Base-by-base conservation (phyloP, 2,329 filamentous ascomycete genomes). In the Ophiostoma piceae region DNA sequence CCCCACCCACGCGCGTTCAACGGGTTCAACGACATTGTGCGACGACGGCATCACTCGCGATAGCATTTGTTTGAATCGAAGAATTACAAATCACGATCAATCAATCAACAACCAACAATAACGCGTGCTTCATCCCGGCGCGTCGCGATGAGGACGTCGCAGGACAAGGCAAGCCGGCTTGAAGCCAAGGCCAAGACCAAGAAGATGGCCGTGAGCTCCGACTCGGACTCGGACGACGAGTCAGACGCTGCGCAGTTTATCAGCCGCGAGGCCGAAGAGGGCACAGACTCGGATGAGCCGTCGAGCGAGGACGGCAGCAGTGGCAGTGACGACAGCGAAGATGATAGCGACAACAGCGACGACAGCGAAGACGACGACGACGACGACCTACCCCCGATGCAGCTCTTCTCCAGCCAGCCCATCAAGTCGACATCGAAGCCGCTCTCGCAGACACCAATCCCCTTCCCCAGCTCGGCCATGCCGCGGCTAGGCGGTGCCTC, bases 291-390 rank as follows among this genome's bases (percentile, higher is more conserved):
- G 19, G 54, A 65, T 2, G 66, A 32, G 1, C 22, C 26, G 14
- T 57, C 51, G 1, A 64, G 32, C 26, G 47, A 57, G 19, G 26
- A 70, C 19, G 35, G 19, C 32, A 43, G 32, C 12, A 67, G 67
- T 39, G 67, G 70, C 43, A 57, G 60, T 35, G 60, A 67, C 26
- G 26, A 29, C 26, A 67, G 51, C 43, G 66, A 62, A 3, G 62
- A 62, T 16, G 19, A 35, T 26, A 41, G 41, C n/a, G 54, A 41
- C n/a, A n/a, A 51, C 39, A 57, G 39, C 41, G 54, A 62, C n/a
- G 19, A 35, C 35, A 41, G 41, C n/a, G 54, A 41, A 8, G 26
- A 39, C 12, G 69, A 68, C 11, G 66, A 68, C 3, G 41, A 32
- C 19, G 60, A 60, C 22, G 26, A 22, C 14, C 43, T 67, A 14